phyloP scores from a whole-genome alignment of 2,329 filamentous ascomycete species.

The Apiospora marii region DNA sequence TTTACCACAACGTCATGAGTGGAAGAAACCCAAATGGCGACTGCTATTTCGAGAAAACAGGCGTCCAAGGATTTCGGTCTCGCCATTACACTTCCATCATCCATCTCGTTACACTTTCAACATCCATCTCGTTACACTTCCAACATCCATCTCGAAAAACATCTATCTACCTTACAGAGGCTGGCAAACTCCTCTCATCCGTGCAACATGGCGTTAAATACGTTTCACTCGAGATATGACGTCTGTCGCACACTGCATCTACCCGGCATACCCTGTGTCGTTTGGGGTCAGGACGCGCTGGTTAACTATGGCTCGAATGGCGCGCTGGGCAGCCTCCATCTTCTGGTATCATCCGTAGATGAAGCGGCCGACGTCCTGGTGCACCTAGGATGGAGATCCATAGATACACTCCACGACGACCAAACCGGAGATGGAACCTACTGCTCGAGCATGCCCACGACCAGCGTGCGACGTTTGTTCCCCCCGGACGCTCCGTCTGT shows the following conservation, averaged over 20 bases:
- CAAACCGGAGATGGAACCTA: not conserved
- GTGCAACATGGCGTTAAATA: not conserved
- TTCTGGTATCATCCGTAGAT: not conserved
- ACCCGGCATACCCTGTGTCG: not conserved
- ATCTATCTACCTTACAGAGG: too few relatives aligned
- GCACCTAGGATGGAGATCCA: not conserved
- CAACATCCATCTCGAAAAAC: not conserved
- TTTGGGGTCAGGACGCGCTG: not conserved
- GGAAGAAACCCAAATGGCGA: too few relatives aligned
- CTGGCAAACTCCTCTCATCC: not conserved
- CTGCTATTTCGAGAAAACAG: too few relatives aligned
- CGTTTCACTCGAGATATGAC: not conserved
- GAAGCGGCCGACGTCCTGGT: not conserved
- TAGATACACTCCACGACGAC: not conserved
- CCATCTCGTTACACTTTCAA: too few relatives aligned
- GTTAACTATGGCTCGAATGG: not conserved
- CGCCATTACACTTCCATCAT: too few relatives aligned
- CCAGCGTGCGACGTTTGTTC: not conserved
- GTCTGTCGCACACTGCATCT: not conserved
- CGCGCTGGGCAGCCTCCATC: not conserved
- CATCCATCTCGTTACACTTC: too few relatives aligned
- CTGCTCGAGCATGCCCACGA: not conserved
- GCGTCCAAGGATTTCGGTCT: too few relatives aligned
- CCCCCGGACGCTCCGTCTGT: not conserved
- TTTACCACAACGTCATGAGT: too few relatives aligned